Percentiles rank a stretch among this genome's conserved stretches.
These are phyloP conservation scores for Clitopilus hobsonii DNA, from an alignment of 768 basidiomycete genomes.

Conservation along the genomic window DNA sequence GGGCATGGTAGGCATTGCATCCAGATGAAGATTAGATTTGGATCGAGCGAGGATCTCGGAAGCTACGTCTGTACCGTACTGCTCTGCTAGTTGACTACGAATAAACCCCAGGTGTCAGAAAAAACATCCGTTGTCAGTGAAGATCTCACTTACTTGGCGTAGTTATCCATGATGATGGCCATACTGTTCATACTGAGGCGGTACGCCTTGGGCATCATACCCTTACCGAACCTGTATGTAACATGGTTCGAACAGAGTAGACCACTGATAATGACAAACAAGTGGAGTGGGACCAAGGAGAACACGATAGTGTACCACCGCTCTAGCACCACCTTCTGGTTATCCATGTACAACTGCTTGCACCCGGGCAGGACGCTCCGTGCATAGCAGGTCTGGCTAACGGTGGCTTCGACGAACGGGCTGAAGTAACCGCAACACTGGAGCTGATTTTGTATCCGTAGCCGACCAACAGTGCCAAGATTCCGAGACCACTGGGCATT, in stretches of 20 bases:
- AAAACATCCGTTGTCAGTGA: background rate
- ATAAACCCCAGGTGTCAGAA: conserved; percentile 3
- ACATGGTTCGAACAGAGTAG: conserved; percentile 79
- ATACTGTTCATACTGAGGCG: conserved; percentile 68
- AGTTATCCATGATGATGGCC: conserved; percentile 83
- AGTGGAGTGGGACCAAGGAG: conserved; percentile 62
- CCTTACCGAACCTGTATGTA: conserved; percentile 84
- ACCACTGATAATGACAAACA: conserved; percentile 56
- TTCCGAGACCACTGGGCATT: conserved; percentile 71
- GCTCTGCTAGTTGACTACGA: conserved; percentile 65
- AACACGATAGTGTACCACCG: conserved; percentile 68
- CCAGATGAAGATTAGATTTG: conserved; percentile 43
- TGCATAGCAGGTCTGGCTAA: conserved; percentile 70
- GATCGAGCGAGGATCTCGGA: conserved; percentile 55
- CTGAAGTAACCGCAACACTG: conserved; percentile 79
- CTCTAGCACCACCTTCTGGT: conserved; percentile 49
- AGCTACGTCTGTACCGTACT: conserved; percentile 65
- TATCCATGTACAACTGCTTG: conserved; percentile 57
- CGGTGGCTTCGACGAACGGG: conserved; percentile 76
- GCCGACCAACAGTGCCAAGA: conserved; percentile 54
- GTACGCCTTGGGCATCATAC: conserved; percentile 84
- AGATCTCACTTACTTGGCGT: conserved; percentile 55
- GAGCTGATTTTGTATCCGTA: conserved; percentile 70
- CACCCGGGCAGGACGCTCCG: conserved; percentile 70
- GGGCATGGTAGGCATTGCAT: conserved; percentile 22